Conservation (phyloP, 2,329 filamentous ascomycete genomes). For the Salinomyces thailandicus region DNA sequence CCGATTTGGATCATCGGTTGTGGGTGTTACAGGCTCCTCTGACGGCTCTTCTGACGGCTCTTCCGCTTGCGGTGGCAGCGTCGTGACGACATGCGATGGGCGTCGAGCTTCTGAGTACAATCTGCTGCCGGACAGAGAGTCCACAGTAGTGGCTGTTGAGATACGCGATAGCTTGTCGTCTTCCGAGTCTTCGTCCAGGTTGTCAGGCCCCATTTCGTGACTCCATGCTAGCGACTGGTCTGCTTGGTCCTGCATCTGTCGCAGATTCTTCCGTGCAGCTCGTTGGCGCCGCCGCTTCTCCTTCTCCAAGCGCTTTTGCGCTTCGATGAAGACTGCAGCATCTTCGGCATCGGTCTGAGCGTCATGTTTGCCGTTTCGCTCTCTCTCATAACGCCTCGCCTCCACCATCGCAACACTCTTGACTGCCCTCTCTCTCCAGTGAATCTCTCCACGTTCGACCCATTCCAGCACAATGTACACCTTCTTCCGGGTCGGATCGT, state of each 20-base stretch:
- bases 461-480: slow-evolving; percentile 97
- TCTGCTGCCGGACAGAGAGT: slow-evolving; percentile 13
- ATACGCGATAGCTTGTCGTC: slow-evolving; percentile 27
- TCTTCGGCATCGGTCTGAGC: slow-evolving; percentile 35
- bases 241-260: slow-evolving; percentile 8
- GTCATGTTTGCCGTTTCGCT: slow-evolving; percentile 43
- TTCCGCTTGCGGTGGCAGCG: slow-evolving; percentile 7
- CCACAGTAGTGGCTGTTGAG: slow-evolving; percentile 25
- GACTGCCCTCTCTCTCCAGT: slow-evolving; percentile 83
- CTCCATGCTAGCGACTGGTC: slow-evolving; percentile 63
- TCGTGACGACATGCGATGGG: slow-evolving; percentile 18
- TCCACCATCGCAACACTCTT: slow-evolving; percentile 77
- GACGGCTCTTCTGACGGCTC: slow-evolving; percentile 1
- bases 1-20: background rate
- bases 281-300: slow-evolving; percentile 30
- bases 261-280: slow-evolving; percentile 22
- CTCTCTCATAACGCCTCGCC: slow-evolving; percentile 65
- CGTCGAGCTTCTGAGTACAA: slow-evolving; percentile 11
- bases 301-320: slow-evolving; percentile 47
- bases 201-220: slow-evolving; percentile 62
- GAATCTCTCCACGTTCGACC: slow-evolving; percentile 85
- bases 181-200: slow-evolving; percentile 39
- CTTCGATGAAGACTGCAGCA: slow-evolving; percentile 32
- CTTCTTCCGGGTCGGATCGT: slow-evolving; percentile 91
- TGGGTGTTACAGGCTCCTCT: slow-evolving; percentile 5